phyloP scores from a whole-genome alignment of 2,329 filamentous ascomycete species.

The Neonectria hederae region DNA sequence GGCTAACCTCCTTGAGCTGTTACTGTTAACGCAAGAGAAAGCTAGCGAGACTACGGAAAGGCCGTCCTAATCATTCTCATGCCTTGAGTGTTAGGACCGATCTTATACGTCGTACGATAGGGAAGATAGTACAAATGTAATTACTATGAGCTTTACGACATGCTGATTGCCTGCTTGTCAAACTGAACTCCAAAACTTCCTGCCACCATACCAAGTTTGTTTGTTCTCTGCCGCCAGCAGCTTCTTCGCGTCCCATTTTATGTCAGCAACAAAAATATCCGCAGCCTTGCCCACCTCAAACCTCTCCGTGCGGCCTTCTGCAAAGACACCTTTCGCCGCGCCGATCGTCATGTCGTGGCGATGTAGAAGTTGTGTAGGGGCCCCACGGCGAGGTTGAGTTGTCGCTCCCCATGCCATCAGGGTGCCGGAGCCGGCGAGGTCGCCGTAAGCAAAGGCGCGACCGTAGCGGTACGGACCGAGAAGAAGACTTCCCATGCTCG shows the following conservation, averaged over 20 bases:
- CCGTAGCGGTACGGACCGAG: constrained; percentile 61
- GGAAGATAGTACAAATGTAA: too few relatives aligned
- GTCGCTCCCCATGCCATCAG: constrained; percentile 63
- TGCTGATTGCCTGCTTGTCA: too few relatives aligned
- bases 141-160: too few relatives aligned
- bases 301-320: constrained; percentile 58
- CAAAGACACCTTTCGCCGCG: constrained; percentile 61
- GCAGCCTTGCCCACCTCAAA: constrained; percentile 60
- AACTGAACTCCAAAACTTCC: constrained; percentile 44
- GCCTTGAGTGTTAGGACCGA: too few relatives aligned
- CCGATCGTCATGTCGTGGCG: constrained; percentile 61
- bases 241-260: constrained; percentile 58
- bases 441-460: constrained; percentile 67
- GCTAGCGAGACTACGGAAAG: too few relatives aligned
- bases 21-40: too few relatives aligned
- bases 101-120: too few relatives aligned
- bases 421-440: constrained; percentile 63
- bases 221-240: constrained; percentile 55
- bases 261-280: constrained; percentile 57
- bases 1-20: too few relatives aligned
- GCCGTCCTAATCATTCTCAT: too few relatives aligned
- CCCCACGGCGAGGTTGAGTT: constrained; percentile 62
- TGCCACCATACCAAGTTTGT: constrained; percentile 62
- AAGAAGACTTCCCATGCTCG: constrained; percentile 63
- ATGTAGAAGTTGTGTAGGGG: constrained; percentile 63